Conservation (phyloP, 148 eudicot genomes). For the Chenopodium berlandieri region DNA sequence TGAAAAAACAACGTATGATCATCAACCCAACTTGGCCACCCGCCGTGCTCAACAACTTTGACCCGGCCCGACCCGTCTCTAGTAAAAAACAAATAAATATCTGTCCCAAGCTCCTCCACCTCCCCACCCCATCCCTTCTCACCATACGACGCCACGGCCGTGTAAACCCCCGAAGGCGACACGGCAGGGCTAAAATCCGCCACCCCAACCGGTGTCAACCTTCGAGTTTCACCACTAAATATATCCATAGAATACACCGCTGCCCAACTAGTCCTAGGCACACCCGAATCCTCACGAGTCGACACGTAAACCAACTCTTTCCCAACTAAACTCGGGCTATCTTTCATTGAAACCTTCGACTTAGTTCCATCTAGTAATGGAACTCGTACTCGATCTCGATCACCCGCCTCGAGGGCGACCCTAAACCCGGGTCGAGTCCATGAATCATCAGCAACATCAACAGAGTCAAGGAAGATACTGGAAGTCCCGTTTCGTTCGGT, state of each 20-base stretch:
- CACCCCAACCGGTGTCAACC: conserved; percentile 67
- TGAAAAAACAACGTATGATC: conserved; percentile 74
- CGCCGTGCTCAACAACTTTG: conserved; percentile 69
- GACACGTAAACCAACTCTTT: conserved; percentile 60
- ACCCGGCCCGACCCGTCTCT: conserved; percentile 67
- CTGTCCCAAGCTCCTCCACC: conserved; percentile 65
- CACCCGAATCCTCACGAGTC: conserved; percentile 63
- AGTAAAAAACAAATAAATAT: conserved; percentile 64
- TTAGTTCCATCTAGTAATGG: conserved; percentile 28
- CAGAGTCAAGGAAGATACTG: conserved; percentile 39
- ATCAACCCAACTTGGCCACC: conserved; percentile 92
- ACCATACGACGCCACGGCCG: conserved; percentile 84
- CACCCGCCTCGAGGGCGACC: conserved; percentile 24
- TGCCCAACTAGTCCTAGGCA: conserved; percentile 68
- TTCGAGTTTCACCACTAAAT: conserved; percentile 52
- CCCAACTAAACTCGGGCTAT: conserved; percentile 70
- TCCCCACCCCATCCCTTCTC: conserved; percentile 73
- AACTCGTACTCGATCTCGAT: conserved; percentile 34
- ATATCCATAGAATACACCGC: conserved; percentile 78
- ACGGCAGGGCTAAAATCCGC: conserved; percentile 92
- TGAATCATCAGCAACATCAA: conserved; percentile 22
- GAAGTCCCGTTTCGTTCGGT: conserved; percentile 68
- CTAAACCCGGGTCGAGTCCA: conserved; percentile 30
- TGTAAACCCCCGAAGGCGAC: conserved; percentile 75
- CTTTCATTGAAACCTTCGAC: conserved; percentile 53